A percentile compares a stretch with the other conserved stretches of the same genome.
These are phyloP conservation scores for Peniophora sp. DNA, from an alignment of 1,284 basidiomycete genomes.

Conservation along the genomic window DNA sequence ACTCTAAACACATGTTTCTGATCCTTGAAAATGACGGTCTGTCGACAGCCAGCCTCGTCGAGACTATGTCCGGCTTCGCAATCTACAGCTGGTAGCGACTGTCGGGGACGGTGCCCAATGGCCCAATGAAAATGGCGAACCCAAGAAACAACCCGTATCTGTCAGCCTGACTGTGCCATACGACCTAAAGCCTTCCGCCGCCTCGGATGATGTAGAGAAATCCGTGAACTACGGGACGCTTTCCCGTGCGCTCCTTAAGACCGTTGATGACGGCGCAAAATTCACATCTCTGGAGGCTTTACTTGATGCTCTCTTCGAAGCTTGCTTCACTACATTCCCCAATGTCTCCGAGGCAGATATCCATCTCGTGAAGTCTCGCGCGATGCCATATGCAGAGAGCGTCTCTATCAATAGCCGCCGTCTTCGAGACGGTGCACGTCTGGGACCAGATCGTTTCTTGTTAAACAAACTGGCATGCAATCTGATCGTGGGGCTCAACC, in stretches of 20 bases:
- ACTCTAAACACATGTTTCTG: too few relatives aligned
- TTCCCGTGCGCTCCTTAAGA: conserved; percentile 24
- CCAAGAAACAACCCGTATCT: conserved; percentile 48
- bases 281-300: conserved; percentile 37
- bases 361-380: conserved; percentile 39
- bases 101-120: conserved; percentile 36
- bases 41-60: neutral
- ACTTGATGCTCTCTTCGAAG: conserved; percentile 31
- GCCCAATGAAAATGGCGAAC: conserved; percentile 21
- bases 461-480: conserved; percentile 48
- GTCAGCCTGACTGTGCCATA: conserved; percentile 49
- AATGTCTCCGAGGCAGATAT: conserved; percentile 32
- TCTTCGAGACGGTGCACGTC: conserved; percentile 14
- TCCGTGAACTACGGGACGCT: conserved; percentile 56
- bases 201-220: conserved; percentile 46
- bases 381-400: conserved; percentile 43
- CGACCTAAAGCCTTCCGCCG: conserved; percentile 44
- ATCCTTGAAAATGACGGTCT: too few relatives aligned
- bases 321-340: conserved; percentile 30
- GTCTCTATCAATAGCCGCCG: conserved; percentile 35
- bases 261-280: conserved; percentile 15
- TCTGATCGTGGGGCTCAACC: conserved; percentile 67
- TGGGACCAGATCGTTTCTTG: conserved; percentile 22
- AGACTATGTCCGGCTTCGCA: conserved; percentile 33
- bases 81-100: conserved; percentile 33